These are phyloP conservation scores for Coemansia sp. DNA, from an alignment of 192 early-diverging fungal genomes.

Conservation along the genomic window DNA sequence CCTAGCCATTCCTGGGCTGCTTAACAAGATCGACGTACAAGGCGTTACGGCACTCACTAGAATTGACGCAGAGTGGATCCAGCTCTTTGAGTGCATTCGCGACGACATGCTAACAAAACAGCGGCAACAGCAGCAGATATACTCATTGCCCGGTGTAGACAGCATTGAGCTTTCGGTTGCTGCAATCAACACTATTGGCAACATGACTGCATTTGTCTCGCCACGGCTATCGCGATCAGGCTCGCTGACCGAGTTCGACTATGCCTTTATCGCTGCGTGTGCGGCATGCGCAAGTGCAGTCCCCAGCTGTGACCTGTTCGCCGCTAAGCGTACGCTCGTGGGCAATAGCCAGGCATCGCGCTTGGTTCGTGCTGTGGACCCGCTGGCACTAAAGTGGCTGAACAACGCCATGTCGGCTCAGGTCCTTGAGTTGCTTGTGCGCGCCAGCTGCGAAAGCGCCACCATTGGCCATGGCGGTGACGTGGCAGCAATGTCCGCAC, in stretches of 20 bases:
- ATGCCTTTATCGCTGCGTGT: conserved; percentile 34
- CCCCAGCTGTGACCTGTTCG: conserved; percentile 42
- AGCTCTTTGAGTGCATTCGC: conserved; percentile 7
- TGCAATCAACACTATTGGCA: conserved; percentile 45
- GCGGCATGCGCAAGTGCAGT: conserved; percentile 32
- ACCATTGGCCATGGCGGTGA: background rate
- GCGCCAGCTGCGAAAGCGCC: conserved; percentile 25
- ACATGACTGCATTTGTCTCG: conserved; percentile 44
- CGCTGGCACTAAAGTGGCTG: conserved; percentile 43
- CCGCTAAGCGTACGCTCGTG: background rate
- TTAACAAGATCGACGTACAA: conserved; percentile 34
- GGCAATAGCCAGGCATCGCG: conserved; percentile 1
- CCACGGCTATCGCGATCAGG: conserved; percentile 33
- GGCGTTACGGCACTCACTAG: conserved; percentile 33
- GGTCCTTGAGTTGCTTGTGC: conserved; percentile 37
- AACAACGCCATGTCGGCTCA: conserved; percentile 32
- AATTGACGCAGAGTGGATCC: conserved; percentile 24
- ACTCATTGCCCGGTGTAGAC: background rate
- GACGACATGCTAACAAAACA: conserved; percentile 19
- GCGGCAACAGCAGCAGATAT: conserved; percentile 10
- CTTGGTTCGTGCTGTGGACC: conserved; percentile 23
- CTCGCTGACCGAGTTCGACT: conserved; percentile 11
- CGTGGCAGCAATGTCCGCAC: conserved; percentile 12
- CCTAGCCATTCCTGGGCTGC: conserved; percentile 45
- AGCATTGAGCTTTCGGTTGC: conserved; percentile 16